Evolutionary conservation across 768 basidiomycete species (phyloP).

Genomic region (Fistulinella prunicolor): DNA sequence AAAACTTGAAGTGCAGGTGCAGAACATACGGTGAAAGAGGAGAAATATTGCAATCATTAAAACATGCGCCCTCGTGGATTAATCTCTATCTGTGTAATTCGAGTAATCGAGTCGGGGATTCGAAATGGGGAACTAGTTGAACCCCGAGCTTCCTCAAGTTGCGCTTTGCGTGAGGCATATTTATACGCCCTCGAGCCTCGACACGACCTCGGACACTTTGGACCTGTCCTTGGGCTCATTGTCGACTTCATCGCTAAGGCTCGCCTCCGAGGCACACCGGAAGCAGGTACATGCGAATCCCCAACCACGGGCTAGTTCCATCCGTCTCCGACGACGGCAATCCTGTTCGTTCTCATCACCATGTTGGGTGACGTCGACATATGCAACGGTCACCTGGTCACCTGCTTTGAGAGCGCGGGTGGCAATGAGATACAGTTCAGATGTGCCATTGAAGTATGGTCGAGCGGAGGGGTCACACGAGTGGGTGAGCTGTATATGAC

Average conservation of each 20-base stretch:
- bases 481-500: conserved; percentile 50
- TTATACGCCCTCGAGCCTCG: conserved; percentile 28
- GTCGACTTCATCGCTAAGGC: conserved; percentile 26
- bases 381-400: conserved; percentile 74
- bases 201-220: conserved; percentile 39
- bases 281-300: conserved; percentile 72
- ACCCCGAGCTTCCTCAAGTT: no score
- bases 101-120: no score
- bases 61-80: neutral
- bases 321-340: conserved; percentile 61
- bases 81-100: neutral
- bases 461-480: conserved; percentile 69
- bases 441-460: conserved; percentile 66
- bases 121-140: no score
- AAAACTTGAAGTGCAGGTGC: neutral
- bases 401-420: conserved; percentile 65
- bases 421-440: conserved; percentile 70
- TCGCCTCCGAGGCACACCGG: conserved; percentile 58
- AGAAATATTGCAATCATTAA: neutral
- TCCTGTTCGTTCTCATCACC: conserved; percentile 51
- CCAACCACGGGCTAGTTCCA: conserved; percentile 80
- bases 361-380: conserved; percentile 62
- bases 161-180: neutral
- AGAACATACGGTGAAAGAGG: neutral
- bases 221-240: conserved; percentile 51